Evolutionary conservation across 257 asterid genomes (phyloP).

Genomic region (Fraxinus americana): DNA sequence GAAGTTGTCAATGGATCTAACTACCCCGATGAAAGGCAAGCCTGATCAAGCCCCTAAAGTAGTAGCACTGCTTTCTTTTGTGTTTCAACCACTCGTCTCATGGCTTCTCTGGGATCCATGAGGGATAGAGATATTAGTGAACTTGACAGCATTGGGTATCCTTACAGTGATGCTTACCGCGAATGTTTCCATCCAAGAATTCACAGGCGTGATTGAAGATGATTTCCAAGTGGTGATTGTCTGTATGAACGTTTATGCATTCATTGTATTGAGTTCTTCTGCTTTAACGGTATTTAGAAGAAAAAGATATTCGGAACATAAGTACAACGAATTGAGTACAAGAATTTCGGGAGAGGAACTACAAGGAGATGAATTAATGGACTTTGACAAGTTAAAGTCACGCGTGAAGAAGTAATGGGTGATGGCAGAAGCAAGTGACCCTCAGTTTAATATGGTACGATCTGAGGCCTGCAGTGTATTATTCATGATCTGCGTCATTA

Average conservation of each 20-base stretch:
- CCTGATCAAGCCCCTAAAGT: background rate
- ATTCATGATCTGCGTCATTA: no score
- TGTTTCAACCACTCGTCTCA: slow-evolving; percentile 14
- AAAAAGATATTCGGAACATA: slow-evolving; percentile 8
- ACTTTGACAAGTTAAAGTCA: slow-evolving; percentile 4
- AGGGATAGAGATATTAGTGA: background rate
- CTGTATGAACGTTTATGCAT: background rate
- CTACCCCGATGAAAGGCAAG: no score
- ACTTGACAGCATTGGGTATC: no score
- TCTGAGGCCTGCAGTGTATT: background rate
- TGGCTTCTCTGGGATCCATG: slow-evolving; percentile 28
- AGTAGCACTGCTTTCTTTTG: slow-evolving; percentile 7
- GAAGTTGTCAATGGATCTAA: no score
- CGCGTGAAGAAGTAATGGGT: slow-evolving; percentile 8
- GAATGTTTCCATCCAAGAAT: slow-evolving; percentile 14
- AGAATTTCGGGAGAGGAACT: background rate
- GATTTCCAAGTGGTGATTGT: background rate
- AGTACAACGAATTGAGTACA: background rate
- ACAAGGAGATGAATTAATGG: background rate
- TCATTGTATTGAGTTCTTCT: slow-evolving; percentile 7
- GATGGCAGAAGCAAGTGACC: slow-evolving; percentile 20
- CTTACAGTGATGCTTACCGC: slow-evolving; percentile 12
- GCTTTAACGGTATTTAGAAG: slow-evolving; percentile 13
- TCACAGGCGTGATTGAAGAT: background rate
- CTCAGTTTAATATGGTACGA: background rate